Evolutionary conservation across 805 yeast genomes (phyloP).

Genomic region (Kluyveromyces wickerhamii): DNA sequence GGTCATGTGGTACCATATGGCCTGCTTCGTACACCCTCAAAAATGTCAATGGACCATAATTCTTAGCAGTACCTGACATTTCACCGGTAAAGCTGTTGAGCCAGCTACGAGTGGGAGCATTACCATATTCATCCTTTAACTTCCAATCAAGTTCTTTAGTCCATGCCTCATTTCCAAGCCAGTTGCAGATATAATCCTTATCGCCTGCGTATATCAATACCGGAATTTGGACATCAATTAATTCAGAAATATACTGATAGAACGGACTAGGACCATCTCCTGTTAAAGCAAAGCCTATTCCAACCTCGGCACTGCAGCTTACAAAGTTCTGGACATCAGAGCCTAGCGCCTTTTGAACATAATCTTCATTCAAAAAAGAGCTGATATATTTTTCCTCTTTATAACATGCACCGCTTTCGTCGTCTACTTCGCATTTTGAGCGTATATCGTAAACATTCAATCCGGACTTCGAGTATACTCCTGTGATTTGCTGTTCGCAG

Average conservation of each 20-base stretch:
- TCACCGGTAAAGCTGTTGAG: slow-evolving; percentile 29
- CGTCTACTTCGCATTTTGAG: slow-evolving; percentile 61
- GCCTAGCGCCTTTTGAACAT: slow-evolving; percentile 71
- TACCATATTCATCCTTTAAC: slow-evolving; percentile 40
- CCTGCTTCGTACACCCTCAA: slow-evolving; percentile 77
- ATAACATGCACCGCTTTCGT: slow-evolving; percentile 60
- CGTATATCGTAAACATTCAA: slow-evolving; percentile 84
- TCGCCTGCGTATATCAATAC: slow-evolving; percentile 91
- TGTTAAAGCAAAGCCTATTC: slow-evolving; percentile 57
- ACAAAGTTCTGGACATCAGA: slow-evolving; percentile 69
- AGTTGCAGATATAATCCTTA: slow-evolving; percentile 86
- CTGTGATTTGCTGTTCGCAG: slow-evolving; percentile 64
- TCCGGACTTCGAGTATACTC: slow-evolving; percentile 69
- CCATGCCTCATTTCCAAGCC: slow-evolving; percentile 89
- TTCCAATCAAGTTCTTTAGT: slow-evolving; percentile 61
- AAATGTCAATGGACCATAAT: slow-evolving; percentile 62
- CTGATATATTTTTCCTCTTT: slow-evolving; percentile 62
- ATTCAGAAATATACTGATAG: slow-evolving; percentile 62
- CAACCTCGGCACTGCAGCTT: slow-evolving; percentile 63
- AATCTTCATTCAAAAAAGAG: slow-evolving; percentile 60
- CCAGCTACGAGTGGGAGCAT: slow-evolving; percentile 38
- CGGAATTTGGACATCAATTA: slow-evolving; percentile 64
- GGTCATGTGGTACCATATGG: slow-evolving; percentile 89
- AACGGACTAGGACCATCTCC: slow-evolving; percentile 87
- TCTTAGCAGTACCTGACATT: slow-evolving; percentile 67